Base-by-base conservation (phyloP, 306 rosid genomes). In the Hylodesmum podocarpum region DNA sequence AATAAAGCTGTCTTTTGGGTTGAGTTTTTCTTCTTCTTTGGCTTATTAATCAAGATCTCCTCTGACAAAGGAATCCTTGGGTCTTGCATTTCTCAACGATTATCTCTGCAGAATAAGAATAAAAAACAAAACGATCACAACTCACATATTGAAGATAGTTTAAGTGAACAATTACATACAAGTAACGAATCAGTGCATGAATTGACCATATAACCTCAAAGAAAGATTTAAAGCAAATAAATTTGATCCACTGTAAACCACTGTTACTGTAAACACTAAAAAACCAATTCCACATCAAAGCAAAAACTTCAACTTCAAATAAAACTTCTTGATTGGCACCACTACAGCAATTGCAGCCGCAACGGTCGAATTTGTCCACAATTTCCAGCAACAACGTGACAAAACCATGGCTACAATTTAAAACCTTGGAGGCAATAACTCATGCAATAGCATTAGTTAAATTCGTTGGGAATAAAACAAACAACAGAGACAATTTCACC, bases 61-160 rank as follows among this genome's bases (percentile, higher is more conserved):
- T 86, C 89, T 1, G 89, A 58, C 80, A 70, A 74, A 19, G 90
- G 86, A 84, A 87, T 86, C 72, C 91, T 87, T 16, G 87, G 85
- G 67, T 86, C 88, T 78, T 86, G 87, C 90, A 86, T 86, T 33
- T 75, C 78, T 76, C 68, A 69, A 58, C 78, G 70, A 66, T 14
- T 66, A 40, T 41, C 39, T 24, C 87, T 81, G 66, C 72, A 70
- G 18, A 72, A 61, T 25, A 49, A 25, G 7, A 36, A 64, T 6
- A 6, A 3, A 51, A 27, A 12, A 50, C 0, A 11, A 43, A 22
- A 29, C 8, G 15, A 16, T 13, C 10, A 13, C 25, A 62, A 50
- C 72, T 36, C 18, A 57, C 29, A 76, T 8, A 33, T 10, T 63
- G 16, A 54, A 66, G 43, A 18, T 50, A 36, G 77, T 40, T 61